phyloP scores from a whole-genome alignment of 2,329 filamentous ascomycete species.

The Curvularia verruculosa region DNA sequence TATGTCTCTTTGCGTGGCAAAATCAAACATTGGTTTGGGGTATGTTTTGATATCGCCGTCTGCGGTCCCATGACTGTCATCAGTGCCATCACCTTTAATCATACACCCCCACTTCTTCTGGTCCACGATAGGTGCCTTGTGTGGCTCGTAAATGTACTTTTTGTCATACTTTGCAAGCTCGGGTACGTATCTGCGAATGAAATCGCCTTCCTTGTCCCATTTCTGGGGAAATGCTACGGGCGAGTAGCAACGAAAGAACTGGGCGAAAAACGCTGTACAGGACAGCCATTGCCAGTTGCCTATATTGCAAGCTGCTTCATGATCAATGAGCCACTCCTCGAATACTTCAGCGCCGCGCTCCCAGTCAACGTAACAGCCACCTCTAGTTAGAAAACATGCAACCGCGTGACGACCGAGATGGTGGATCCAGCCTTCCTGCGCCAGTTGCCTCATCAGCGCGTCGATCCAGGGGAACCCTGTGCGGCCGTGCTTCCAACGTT shows the following conservation, averaged over 20 bases:
- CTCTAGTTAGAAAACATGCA: slow-evolving; percentile 79
- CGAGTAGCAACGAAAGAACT: slow-evolving; percentile 73
- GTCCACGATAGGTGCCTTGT: slow-evolving; percentile 72
- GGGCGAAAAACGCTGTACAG: slow-evolving; percentile 75
- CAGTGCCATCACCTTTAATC: slow-evolving; percentile 55
- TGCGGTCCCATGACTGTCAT: slow-evolving; percentile 29
- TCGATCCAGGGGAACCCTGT: slow-evolving; percentile 85
- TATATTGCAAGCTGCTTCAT: slow-evolving; percentile 74
- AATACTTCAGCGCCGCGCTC: slow-evolving; percentile 80
- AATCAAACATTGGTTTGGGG: slow-evolving; percentile 80
- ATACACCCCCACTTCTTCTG: slow-evolving; percentile 72
- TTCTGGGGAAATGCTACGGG: slow-evolving; percentile 76
- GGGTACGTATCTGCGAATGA: slow-evolving; percentile 70
- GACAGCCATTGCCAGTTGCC: slow-evolving; percentile 82
- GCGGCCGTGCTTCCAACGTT: slow-evolving; percentile 69
- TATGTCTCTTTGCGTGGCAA: slow-evolving; percentile 63
- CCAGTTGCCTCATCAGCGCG: slow-evolving; percentile 77
- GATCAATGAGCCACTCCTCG: slow-evolving; percentile 76
- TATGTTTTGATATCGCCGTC: slow-evolving; percentile 60
- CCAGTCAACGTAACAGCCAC: slow-evolving; percentile 80
- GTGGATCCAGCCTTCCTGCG: slow-evolving; percentile 77
- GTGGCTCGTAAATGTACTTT: slow-evolving; percentile 81
- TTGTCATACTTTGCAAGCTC: slow-evolving; percentile 67
- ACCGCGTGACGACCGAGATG: slow-evolving; percentile 79
- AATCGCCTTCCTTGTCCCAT: slow-evolving; percentile 72